A percentile compares a stretch with the other conserved stretches of the same genome.
Conservation (phyloP, 148 eudicot species). For the Chenopodium suecicum region DNA sequence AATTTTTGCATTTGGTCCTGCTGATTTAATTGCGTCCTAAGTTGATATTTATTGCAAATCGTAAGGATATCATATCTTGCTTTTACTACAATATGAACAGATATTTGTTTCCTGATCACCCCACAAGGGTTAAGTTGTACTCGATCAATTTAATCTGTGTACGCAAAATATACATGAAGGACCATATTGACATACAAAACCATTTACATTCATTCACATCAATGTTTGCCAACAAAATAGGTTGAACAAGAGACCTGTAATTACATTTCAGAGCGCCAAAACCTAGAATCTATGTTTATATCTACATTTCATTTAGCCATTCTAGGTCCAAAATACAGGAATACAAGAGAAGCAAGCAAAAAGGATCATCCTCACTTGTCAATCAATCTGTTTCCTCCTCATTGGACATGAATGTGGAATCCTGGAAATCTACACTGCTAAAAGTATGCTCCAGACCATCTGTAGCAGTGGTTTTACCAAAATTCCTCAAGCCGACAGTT, state of each 20-base stretch:
- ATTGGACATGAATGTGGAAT: constrained; percentile 24
- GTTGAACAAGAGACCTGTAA: constrained; percentile 17
- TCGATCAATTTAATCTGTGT: no score
- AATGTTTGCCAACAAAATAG: constrained; percentile 28
- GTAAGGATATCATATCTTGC: no score
- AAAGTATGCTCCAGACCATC: constrained; percentile 25
- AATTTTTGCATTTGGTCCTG: no score
- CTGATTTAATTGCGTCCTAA: no score
- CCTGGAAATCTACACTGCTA: constrained; percentile 22
- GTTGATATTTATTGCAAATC: no score
- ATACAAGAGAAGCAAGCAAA: constrained; percentile 19
- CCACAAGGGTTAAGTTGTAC: no score
- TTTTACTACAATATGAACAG: no score
- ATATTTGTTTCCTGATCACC: no score
- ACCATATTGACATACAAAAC: constrained; percentile 12
- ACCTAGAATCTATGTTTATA: constrained; percentile 22
- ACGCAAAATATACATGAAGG: neutral
- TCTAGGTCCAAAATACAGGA: constrained; percentile 1
- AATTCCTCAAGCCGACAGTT: constrained; percentile 6
- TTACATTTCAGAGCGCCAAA: constrained; percentile 20
- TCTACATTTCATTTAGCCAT: constrained; percentile 26
- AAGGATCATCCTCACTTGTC: neutral
- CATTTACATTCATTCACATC: constrained; percentile 20
- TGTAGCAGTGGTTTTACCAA: neutral
- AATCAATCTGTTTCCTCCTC: constrained; percentile 25